Evolutionary conservation across 139 green algal genomes (phyloP), one percentile per base, ranked within the genome.

Genomic region (Picochlorum sp.): DNA sequence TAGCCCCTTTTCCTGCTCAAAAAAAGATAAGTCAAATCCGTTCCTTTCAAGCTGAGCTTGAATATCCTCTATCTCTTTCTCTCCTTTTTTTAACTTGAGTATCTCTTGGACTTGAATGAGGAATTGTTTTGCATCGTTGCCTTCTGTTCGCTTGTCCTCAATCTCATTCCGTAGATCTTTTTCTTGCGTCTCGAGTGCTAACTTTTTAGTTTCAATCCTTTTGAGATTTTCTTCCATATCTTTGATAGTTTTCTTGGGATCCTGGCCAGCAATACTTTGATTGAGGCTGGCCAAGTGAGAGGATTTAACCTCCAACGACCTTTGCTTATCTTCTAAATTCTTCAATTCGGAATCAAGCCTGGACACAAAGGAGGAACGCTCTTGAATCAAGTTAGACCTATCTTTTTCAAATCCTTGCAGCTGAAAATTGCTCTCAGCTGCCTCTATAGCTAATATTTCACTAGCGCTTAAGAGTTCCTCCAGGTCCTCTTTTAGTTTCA

Each of bases 61-160:
- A 22, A 89, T 40, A 30, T 74, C 63, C 40, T 68, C 55, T 33
- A 75, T 55, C 26, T 79, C 47, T 8, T 28, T 35, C 35, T 60
- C 65, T 52, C 36, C 56, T 5, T 40, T 30, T 37, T 64, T 65
- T 59, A 68, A 77, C 16, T 64, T 57, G n/a, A 79, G 41, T 35
- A 67, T 49, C 7, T 80, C 75, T 7, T 69, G 36, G 0, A 83
- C 57, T 69, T 67, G 53, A 31, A 43, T 53, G 22, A 65, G 57
- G 20, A 82, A 36, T 20, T 58, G 30, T 5, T 52, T 43, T 29
- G 57, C 39, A 50, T 74, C 60, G 53, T 66, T 12, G n/a, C 26
- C 20, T 33, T 29, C 24, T 4, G 20, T 22, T 7, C 26, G 16
- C 22, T 67, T 33, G 51, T 40, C 44, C 63, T 25, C 5, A 31